Evolutionary conservation across 2,329 filamentous ascomycete species (phyloP).

Genomic region (Nannizzia gypsea): DNA sequence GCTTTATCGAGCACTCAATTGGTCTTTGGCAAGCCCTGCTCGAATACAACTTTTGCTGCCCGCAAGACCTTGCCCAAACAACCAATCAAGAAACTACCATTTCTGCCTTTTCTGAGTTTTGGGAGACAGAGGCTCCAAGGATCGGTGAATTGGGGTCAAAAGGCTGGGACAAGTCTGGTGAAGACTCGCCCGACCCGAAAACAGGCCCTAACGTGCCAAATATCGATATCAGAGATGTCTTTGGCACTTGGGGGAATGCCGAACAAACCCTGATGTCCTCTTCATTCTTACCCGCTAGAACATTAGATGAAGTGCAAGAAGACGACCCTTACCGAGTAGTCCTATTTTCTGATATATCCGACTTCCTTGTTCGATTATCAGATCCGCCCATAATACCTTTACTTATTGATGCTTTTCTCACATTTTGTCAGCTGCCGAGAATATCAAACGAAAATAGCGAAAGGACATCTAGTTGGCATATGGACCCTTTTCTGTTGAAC

Average conservation of each 20-base stretch:
- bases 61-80: constrained; percentile 25
- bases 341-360: constrained; percentile 63
- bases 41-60: constrained; percentile 56
- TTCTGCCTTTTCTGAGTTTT: constrained; percentile 57
- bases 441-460: constrained; percentile 17
- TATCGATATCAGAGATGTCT: constrained; percentile 22
- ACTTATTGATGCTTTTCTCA: constrained; percentile 58
- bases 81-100: constrained; percentile 14
- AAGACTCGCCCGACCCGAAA: constrained; percentile 25
- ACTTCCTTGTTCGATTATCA: constrained; percentile 40
- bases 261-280: constrained; percentile 43
- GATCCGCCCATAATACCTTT: constrained; percentile 27
- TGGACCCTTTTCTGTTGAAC: constrained; percentile 45
- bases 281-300: constrained; percentile 55
- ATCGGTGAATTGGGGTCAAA: constrained; percentile 61
- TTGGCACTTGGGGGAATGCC: constrained; percentile 36
- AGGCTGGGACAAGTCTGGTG: constrained; percentile 49
- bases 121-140: constrained; percentile 72
- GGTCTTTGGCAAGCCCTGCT: constrained; percentile 74
- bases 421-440: constrained; percentile 51
- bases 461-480: constrained; percentile 29
- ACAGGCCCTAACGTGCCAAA: constrained; percentile 16
- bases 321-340: constrained; percentile 76
- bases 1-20: constrained; percentile 64
- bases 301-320: constrained; percentile 60